phyloP scores from a whole-genome alignment of 1,139 yeast genomes.

The Scheffersomyces parashehatae region DNA sequence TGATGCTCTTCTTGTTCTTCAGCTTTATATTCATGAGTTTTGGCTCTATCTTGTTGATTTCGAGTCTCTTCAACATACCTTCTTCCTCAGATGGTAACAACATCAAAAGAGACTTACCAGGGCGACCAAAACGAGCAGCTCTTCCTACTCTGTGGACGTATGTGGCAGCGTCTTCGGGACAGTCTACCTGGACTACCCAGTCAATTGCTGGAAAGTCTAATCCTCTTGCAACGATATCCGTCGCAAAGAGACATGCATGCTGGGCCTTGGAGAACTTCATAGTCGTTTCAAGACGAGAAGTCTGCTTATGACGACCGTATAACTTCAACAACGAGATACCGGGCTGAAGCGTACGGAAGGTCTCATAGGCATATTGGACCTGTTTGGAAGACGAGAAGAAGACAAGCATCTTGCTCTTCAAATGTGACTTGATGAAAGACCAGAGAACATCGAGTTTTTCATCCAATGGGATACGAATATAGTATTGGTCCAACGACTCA shows the following conservation, averaged over 20 bases:
- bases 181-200: constrained; percentile 95
- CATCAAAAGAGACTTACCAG: constrained; percentile 83
- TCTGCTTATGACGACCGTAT: constrained; percentile 95
- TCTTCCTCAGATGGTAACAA: constrained; percentile 82
- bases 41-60: constrained; percentile 64
- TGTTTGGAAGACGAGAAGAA: constrained; percentile 92
- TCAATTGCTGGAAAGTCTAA: constrained; percentile 96
- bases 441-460: constrained; percentile 85
- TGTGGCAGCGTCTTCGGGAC: constrained; percentile 95
- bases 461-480: constrained; percentile 66
- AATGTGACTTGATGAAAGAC: constrained; percentile 88
- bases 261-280: constrained; percentile 83
- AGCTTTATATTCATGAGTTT: constrained; percentile 74
- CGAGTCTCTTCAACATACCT: constrained; percentile 68
- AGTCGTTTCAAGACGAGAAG: constrained; percentile 88
- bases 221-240: constrained; percentile 97
- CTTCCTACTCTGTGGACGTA: constrained; percentile 97
- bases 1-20: constrained; percentile 74
- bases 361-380: constrained; percentile 90
- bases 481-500: constrained; percentile 79
- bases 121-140: constrained; percentile 89
- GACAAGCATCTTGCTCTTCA: constrained; percentile 81
- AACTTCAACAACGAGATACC: constrained; percentile 91
- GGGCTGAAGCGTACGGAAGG: constrained; percentile 90
- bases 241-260: constrained; percentile 87